Base-by-base conservation (phyloP, 257 asterid genomes). In the Linderniella brevidens region DNA sequence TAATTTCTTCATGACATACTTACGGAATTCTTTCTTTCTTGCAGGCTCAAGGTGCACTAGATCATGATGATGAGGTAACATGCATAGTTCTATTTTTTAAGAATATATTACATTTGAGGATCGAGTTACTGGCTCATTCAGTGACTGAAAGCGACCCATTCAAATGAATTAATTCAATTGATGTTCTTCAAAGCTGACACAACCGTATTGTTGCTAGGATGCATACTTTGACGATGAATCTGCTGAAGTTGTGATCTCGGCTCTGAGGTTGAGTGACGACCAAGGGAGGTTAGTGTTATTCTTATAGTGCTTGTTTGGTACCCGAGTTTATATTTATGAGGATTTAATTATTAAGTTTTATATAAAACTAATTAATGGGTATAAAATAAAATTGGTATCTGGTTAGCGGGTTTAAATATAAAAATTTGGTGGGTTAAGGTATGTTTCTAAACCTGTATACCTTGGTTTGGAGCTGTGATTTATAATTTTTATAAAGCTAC, bases 231-330 rank as follows among this genome's bases (percentile, higher is more conserved):
- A 88, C 17, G 93, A 88, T 17, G 94, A 88, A 57, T 76, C 92
- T 51, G 99, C 96, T 47, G 99, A 90, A 71, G 96, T 90, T 17
- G 98, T 90, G 55, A 79, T 90, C 57, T 90, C 99, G 52, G 79
- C 99, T 48, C 68, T 90, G 52, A 71, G 96, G 69, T 69, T 90
- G 81, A 94, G 93, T 46, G 94, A 81, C 62, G 94, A 85, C 63
- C 96, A 90, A 55, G 94, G 94, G 53, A 85, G 99, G 99, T 85
- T 59, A 67, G 94, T 73, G 58, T 47, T 41, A 6, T 50, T 8
- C 46, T 19, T 40, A 5, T 35, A 25, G 13, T 45, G 4, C 11
- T 11, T 45, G 45, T 37, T 6, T 44, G 41, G 16, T 4, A 37
- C 19, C 52, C 11, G 47, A 46, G 19, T n/a, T n/a, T n/a, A n/a